Evolutionary conservation across 2,329 filamentous ascomycete genomes (phyloP).

Genomic region (Teratosphaeria zuluensis): DNA sequence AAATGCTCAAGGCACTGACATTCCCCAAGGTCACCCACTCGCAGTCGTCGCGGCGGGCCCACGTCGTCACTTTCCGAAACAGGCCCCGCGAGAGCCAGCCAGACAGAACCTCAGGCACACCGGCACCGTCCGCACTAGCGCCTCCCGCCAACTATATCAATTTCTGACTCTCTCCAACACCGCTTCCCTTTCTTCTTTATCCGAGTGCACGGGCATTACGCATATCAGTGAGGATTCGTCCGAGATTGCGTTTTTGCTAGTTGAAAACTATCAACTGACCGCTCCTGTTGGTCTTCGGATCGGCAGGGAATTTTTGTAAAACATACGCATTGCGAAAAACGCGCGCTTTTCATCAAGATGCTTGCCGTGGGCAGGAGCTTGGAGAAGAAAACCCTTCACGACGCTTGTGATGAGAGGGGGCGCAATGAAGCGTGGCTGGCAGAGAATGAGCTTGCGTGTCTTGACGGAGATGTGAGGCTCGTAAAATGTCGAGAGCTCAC

Average conservation of each 20-base stretch:
- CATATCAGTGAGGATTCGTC: constrained; percentile 80
- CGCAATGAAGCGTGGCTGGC: background rate
- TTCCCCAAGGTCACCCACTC: background rate
- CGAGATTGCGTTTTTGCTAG: constrained; percentile 83
- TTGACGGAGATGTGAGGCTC: too few species aligned
- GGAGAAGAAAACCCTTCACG: constrained; percentile 1
- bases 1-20: background rate
- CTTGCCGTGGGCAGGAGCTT: background rate
- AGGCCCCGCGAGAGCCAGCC: too few species aligned
- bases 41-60: background rate
- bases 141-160: background rate
- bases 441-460: too few species aligned
- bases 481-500: too few species aligned
- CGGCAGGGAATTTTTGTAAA: constrained; percentile 70
- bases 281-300: constrained; percentile 61
- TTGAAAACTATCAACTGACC: constrained; percentile 78
- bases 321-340: background rate
- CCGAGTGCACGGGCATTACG: constrained; percentile 58
- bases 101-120: background rate
- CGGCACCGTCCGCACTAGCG: background rate
- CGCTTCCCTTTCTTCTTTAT: background rate
- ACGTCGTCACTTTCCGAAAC: too few species aligned
- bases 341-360: constrained; percentile 14
- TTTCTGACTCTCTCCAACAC: background rate
- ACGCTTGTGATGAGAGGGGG: background rate